phyloP scores from a whole-genome alignment of 2,329 filamentous ascomycete species.

The Chrysoporthe puriensis region DNA sequence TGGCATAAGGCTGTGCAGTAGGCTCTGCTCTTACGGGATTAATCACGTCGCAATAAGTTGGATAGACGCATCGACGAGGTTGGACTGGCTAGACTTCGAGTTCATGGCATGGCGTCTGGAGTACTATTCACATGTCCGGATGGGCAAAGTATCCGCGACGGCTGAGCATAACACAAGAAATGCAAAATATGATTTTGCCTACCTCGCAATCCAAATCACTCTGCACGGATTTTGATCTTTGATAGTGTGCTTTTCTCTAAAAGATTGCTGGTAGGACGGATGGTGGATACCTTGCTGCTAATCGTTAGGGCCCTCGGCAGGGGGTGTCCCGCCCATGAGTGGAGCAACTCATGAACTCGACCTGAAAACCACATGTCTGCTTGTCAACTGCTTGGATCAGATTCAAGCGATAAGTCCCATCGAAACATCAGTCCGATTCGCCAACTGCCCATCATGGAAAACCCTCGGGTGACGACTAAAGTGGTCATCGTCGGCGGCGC shows the following conservation, averaged over 20 bases:
- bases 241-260: too few species aligned
- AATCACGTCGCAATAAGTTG: too few species aligned
- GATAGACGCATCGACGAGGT: neutral
- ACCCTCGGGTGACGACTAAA: slow-evolving; percentile 23
- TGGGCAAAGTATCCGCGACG: neutral
- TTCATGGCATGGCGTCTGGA: slow-evolving; percentile 4
- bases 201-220: too few species aligned
- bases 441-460: slow-evolving; percentile 4
- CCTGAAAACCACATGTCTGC: neutral
- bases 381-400: neutral
- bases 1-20: neutral
- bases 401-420: neutral
- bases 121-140: neutral
- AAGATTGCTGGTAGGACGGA: too few species aligned
- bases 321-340: too few species aligned
- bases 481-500: slow-evolving; percentile 52
- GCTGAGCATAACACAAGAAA: neutral
- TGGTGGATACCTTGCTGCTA: too few species aligned
- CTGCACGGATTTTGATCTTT: too few species aligned
- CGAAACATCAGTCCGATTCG: neutral
- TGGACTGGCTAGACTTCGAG: neutral
- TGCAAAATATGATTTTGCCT: neutral
- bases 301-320: too few species aligned
- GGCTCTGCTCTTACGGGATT: too few species aligned
- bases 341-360: neutral